Conservation (phyloP, 2,329 filamentous ascomycete genomes). For the Drechslerella dactyloides region DNA sequence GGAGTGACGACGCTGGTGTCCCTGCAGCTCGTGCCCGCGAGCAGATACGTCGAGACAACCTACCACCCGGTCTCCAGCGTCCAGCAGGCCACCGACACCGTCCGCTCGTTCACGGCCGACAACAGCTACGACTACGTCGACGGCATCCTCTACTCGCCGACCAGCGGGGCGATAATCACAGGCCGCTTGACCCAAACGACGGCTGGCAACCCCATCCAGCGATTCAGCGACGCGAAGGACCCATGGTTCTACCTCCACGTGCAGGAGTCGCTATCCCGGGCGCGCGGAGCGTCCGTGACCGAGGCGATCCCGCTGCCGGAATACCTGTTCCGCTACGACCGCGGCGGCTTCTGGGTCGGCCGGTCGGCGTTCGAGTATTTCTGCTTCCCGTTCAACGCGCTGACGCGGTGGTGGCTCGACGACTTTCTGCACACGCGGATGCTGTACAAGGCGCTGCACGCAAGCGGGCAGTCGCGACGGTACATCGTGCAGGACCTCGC, state of each 20-base stretch:
- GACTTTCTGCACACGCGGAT: conserved; percentile 69
- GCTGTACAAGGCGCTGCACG: conserved; percentile 71
- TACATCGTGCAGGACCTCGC: conserved; percentile 51
- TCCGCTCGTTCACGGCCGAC: conserved; percentile 62
- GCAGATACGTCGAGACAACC: conserved; percentile 66
- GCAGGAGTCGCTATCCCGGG: conserved; percentile 55
- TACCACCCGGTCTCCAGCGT: conserved; percentile 59
- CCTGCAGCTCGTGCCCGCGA: conserved; percentile 64
- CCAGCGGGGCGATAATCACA: conserved; percentile 66
- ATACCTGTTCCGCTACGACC: conserved; percentile 75
- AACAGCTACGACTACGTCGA: conserved; percentile 69
- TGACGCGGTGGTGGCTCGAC: conserved; percentile 68
- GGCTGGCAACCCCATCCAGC: conserved; percentile 58
- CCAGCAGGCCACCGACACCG: conserved; percentile 48
- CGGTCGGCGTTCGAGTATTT: conserved; percentile 70
- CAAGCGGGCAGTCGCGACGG: conserved; percentile 65
- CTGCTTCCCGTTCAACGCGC: conserved; percentile 68
- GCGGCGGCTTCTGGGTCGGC: conserved; percentile 73
- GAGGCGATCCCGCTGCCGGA: conserved; percentile 69
- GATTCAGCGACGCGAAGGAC: conserved; percentile 67
- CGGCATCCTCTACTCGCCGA: conserved; percentile 68
- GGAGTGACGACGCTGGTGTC: conserved; percentile 69
- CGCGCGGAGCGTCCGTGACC: conserved; percentile 28
- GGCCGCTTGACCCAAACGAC: conserved; percentile 66
- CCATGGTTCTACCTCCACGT: conserved; percentile 78